Conservation (phyloP, 1,284 basidiomycete species). For the Gymnopus androsaceus region DNA sequence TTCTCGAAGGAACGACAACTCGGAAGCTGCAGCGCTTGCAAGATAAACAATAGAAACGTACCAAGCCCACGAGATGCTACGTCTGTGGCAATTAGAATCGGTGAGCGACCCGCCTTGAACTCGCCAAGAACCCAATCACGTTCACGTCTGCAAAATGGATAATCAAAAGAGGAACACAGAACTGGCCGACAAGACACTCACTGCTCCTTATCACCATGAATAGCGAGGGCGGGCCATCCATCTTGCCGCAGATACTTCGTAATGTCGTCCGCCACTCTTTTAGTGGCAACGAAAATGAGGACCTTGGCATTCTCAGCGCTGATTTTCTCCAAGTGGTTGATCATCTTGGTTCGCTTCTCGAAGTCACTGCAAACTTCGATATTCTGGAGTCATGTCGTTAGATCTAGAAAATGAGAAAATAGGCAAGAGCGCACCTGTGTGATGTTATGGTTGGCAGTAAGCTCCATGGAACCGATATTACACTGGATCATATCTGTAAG, state of each 20-base stretch:
- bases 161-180: conserved; percentile 11
- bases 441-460: conserved; percentile 99
- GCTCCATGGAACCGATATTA: conserved; percentile 98
- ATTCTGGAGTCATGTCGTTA: conserved; percentile 37
- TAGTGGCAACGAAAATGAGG: conserved; percentile 97
- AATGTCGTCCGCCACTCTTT: conserved; percentile 97
- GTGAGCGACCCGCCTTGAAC: conserved; percentile 97
- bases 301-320: conserved; percentile 98
- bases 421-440: conserved; percentile 52
- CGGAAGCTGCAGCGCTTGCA: conserved; percentile 12
- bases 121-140: conserved; percentile 99
- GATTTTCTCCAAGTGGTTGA: conserved; percentile 98
- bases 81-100: conserved; percentile 97
- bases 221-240: conserved; percentile 98
- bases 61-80: conserved; percentile 99
- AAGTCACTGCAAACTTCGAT: conserved; percentile 98
- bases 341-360: conserved; percentile 94
- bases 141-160: conserved; percentile 67
- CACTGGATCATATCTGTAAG: conserved; percentile 95
- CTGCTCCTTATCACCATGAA: conserved; percentile 99
- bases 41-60: conserved; percentile 62
- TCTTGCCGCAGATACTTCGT: conserved; percentile 97
- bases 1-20: no score
- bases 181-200: conserved; percentile 44
- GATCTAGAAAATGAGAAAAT: not conserved